Evolutionary conservation across 2,329 filamentous ascomycete species (phyloP), one percentile per base, ranked within the genome.

Genomic region (Botrytis fragariae): DNA sequence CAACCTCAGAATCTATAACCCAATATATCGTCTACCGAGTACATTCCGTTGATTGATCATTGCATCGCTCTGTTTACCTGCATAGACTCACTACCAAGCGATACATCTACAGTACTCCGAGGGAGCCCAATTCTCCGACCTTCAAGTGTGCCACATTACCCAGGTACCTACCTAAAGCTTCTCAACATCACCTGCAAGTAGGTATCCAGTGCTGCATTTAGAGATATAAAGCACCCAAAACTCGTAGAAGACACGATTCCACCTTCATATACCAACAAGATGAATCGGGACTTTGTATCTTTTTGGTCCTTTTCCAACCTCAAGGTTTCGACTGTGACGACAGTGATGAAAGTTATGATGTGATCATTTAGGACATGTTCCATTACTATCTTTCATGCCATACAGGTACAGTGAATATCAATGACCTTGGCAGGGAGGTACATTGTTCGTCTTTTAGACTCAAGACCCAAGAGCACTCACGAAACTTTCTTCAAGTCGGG

Each of bases 401-500:
- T 22, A n/a, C 48, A n/a, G 12, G 8, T 51, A 29, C 37, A 20
- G 37, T 44, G 61, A 42, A 44, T 63, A 44, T 39, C 44, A 37
- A 18, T 42, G 48, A 57, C 48, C 35, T 68, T n/a, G 45, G 45
- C 14, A 68, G 64, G 32, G 29, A 54, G 42, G 32, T 32, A 57
- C 18, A 20, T 16, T 67, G 32, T 67, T 51, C 35, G n/a, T 51
- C 63, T 39, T 22, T 37, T 37, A n/a, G 32, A 67, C 63, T 44
- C 63, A 67, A 35, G 44, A 39, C 45, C 35, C 45, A 67, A 67
- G 45, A 67, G 16, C 45, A n/a, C 14, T 20, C 35, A 29, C 14
- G 35, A 68, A 68, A 42, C 45, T 16, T 57, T 42, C 64, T 57
- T 35, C 35, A 57, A 29, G 48, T 42, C 64, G 64, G 48, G 64